phyloP scores from a whole-genome alignment of 306 rosid species.

The Purshia tridentata region DNA sequence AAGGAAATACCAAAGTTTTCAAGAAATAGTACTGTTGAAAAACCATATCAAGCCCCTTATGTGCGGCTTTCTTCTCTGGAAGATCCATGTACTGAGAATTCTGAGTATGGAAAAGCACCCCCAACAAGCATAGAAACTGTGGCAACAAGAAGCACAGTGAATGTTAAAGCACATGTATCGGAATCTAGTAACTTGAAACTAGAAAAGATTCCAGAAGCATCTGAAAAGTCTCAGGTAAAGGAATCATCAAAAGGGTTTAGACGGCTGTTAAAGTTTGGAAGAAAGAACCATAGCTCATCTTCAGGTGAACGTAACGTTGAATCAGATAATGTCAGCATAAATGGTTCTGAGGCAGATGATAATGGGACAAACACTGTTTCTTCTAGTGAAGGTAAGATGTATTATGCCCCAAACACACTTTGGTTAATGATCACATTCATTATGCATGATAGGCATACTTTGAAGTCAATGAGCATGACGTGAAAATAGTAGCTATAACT shows the following conservation, averaged over 20 bases:
- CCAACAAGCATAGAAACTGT: constrained; percentile 43
- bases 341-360: constrained; percentile 65
- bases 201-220: constrained; percentile 82
- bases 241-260: constrained; percentile 78
- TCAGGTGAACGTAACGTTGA: constrained; percentile 52
- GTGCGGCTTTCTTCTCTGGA: constrained; percentile 83
- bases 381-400: constrained; percentile 68
- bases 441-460: not conserved
- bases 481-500: not conserved
- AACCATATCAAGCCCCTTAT: constrained; percentile 58
- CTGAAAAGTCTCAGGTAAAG: constrained; percentile 71
- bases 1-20: constrained; percentile 51
- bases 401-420: not conserved
- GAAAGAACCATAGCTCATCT: constrained; percentile 72
- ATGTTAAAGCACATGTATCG: constrained; percentile 51
- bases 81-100: constrained; percentile 68
- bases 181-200: constrained; percentile 58
- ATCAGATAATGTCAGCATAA: constrained; percentile 52
- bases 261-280: constrained; percentile 78
- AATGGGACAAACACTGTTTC: constrained; percentile 41
- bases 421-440: not conserved
- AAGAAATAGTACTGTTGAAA: constrained; percentile 33
- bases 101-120: constrained; percentile 64
- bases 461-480: not conserved
- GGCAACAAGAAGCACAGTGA: constrained; percentile 43